Evolutionary conservation across 345 rosid genomes (phyloP).

Genomic region (Psidium friedrichsthalianum): DNA sequence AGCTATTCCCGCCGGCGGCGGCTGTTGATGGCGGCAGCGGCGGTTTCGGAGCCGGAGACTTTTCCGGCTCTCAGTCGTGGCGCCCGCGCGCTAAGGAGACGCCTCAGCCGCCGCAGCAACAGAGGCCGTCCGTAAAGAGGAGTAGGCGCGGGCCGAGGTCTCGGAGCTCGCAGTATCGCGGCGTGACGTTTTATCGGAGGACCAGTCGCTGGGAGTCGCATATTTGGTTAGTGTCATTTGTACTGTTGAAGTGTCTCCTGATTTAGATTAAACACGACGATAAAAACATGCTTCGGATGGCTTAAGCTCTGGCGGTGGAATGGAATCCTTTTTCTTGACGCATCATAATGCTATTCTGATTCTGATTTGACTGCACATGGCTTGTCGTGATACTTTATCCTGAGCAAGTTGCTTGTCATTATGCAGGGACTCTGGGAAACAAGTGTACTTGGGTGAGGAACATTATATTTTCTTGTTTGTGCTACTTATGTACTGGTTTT

Average conservation of each 20-base stretch:
- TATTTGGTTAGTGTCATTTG: conserved; percentile 36
- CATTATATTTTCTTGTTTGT: not conserved
- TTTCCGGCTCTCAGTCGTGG: not conserved
- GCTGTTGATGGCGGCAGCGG: not conserved
- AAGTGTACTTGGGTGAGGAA: conserved; percentile 61
- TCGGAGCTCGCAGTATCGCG: conserved; percentile 71
- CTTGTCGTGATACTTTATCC: not conserved
- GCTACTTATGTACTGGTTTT: not conserved
- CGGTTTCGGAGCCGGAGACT: not conserved
- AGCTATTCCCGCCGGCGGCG: conserved; percentile 25
- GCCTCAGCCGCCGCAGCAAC: conserved; percentile 7
- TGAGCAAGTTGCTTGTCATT: not conserved
- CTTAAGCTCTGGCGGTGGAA: not conserved
- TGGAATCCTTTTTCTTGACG: not conserved
- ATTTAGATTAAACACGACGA: not conserved
- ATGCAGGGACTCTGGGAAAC: conserved; percentile 85
- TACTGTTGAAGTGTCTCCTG: not conserved
- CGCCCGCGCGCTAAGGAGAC: conserved; percentile 11
- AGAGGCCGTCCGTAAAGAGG: conserved; percentile 22
- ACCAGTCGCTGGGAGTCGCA: conserved; percentile 88
- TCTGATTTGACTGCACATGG: not conserved
- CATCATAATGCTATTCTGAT: not conserved
- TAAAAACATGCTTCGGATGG: not conserved
- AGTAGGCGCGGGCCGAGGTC: conserved; percentile 76
- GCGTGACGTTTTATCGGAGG: conserved; percentile 67